Conservation (phyloP, 1,284 basidiomycete genomes). For the Farysia itapuensis region DNA sequence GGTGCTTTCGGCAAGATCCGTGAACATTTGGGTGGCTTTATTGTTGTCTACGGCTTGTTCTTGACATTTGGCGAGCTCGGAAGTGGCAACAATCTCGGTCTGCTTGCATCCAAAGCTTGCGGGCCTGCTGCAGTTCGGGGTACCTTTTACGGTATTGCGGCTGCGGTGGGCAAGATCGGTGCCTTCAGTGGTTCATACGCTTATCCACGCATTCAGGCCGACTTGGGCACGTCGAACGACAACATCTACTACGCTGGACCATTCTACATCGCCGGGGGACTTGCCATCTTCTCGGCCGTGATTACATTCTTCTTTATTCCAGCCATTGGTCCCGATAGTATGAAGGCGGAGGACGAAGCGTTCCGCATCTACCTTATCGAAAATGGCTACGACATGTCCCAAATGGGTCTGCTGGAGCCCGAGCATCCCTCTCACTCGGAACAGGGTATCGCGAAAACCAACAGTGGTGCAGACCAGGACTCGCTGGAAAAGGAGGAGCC, state of each 20-base stretch:
- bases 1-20: constrained; percentile 45
- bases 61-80: constrained; percentile 79
- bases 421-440: constrained; percentile 11
- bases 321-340: constrained; percentile 75
- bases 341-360: constrained; percentile 72
- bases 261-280: constrained; percentile 63
- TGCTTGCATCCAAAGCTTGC: constrained; percentile 44
- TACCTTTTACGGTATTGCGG: constrained; percentile 61
- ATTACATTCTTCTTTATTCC: constrained; percentile 75
- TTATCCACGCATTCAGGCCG: constrained; percentile 39
- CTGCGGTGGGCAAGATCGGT: constrained; percentile 79
- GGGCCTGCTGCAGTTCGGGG: constrained; percentile 50
- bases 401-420: constrained; percentile 38
- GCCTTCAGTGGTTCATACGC: constrained; percentile 50
- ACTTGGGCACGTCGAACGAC: constrained; percentile 7
- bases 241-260: constrained; percentile 44
- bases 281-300: constrained; percentile 76
- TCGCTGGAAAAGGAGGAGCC: constrained; percentile 15
- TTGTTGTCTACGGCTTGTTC: constrained; percentile 85
- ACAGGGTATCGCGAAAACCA: constrained; percentile 16
- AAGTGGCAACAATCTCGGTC: constrained; percentile 52
- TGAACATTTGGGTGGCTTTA: constrained; percentile 61
- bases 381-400: constrained; percentile 50
- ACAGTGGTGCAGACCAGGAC: no score
- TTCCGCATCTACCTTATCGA: constrained; percentile 61